These are phyloP conservation scores for Cryptococcus sp. DNA, from an alignment of 1,284 basidiomycete species.

Conservation along the genomic window DNA sequence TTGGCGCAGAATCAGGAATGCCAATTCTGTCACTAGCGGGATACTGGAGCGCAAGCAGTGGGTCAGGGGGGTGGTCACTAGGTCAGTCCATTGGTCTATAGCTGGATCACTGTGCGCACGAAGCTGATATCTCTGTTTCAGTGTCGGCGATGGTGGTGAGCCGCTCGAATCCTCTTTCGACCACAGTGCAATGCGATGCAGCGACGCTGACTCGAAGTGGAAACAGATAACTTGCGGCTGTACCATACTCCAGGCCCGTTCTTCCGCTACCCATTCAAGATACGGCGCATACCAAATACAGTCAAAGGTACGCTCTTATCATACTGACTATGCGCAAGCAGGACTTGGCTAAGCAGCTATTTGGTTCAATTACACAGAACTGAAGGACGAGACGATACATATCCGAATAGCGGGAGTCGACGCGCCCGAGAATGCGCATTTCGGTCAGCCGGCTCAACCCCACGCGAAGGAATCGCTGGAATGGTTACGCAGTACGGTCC, in stretches of 20 bases:
- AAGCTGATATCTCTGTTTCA: constrained; percentile 38
- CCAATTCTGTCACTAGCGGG: constrained; percentile 66
- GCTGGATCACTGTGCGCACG: not conserved
- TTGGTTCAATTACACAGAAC: constrained; percentile 54
- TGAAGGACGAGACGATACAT: constrained; percentile 75
- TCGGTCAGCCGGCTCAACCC: constrained; percentile 73
- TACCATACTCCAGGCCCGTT: constrained; percentile 80
- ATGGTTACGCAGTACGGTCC: constrained; percentile 66
- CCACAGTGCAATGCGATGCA: not conserved
- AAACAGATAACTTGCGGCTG: constrained; percentile 60
- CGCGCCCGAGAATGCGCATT: constrained; percentile 82
- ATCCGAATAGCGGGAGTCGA: constrained; percentile 85
- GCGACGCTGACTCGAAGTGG: not conserved
- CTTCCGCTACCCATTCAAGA: constrained; percentile 70
- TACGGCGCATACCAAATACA: constrained; percentile 63
- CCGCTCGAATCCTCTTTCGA: not conserved
- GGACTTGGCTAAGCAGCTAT: not conserved
- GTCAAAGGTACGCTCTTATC: constrained; percentile 60
- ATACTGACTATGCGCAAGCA: too few species aligned
- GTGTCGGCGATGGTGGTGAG: constrained; percentile 70
- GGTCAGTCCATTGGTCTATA: constrained; percentile 55
- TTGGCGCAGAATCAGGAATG: constrained; percentile 62
- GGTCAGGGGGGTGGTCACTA: constrained; percentile 73
- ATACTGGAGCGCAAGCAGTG: constrained; percentile 62
- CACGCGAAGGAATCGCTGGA: constrained; percentile 68